Conservation (phyloP, 2,329 filamentous ascomycete species). For the Xylariales sp. region DNA sequence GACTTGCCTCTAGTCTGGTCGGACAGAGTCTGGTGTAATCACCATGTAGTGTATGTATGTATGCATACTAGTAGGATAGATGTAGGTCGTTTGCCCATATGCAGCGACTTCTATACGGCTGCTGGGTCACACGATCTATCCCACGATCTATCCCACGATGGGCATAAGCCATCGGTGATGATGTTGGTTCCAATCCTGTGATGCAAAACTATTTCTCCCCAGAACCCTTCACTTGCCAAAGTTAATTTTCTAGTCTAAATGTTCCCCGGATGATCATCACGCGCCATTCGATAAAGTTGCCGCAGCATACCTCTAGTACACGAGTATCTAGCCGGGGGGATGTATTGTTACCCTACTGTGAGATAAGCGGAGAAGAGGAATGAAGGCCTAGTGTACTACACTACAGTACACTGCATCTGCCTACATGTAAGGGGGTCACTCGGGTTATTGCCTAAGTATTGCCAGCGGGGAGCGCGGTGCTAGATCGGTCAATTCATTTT, state of each 20-base stretch:
- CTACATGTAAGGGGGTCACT: background rate
- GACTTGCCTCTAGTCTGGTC: too few relatives aligned
- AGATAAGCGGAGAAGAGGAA: slow-evolving; percentile 21
- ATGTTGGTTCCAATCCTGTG: slow-evolving; percentile 1
- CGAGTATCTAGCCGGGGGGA: slow-evolving; percentile 1
- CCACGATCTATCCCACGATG: background rate
- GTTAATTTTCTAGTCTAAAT: slow-evolving; percentile 4
- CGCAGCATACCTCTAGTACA: too few relatives aligned
- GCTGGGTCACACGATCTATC: background rate
- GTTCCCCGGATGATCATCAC: slow-evolving; percentile 29
- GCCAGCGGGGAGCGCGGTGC: background rate
- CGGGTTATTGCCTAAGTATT: background rate
- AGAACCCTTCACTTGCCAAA: slow-evolving; percentile 3
- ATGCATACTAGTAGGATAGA: too few relatives aligned
- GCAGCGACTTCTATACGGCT: slow-evolving; percentile 1
- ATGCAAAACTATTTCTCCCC: background rate
- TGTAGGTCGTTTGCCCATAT: background rate
- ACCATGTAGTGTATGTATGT: background rate
- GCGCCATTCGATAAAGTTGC: slow-evolving; percentile 16
- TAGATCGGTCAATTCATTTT: slow-evolving; percentile 1
- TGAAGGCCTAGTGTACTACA: too few relatives aligned
- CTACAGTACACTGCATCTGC: background rate
- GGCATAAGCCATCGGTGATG: background rate
- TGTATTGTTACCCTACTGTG: background rate
- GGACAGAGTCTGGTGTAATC: too few relatives aligned